Conservation (phyloP, 306 rosid genomes). For the Quercus suber region DNA sequence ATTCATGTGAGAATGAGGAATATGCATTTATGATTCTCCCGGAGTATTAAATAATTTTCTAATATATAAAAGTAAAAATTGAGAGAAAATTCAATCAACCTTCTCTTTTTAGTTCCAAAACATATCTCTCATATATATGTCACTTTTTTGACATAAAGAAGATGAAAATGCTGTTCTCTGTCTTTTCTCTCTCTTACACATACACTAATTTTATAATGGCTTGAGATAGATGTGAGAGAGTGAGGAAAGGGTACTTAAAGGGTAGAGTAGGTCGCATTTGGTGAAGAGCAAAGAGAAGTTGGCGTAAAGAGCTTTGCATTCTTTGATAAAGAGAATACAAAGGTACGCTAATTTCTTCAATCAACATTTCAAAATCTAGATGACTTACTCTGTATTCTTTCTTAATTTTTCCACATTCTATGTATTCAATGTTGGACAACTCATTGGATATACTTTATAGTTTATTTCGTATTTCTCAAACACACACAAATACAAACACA, state of each 20-base stretch:
- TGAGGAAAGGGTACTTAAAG: constrained; percentile 16
- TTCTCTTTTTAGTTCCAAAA: too few relatives aligned
- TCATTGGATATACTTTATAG: too few relatives aligned
- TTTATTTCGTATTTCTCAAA: too few relatives aligned
- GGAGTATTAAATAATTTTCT: too few relatives aligned
- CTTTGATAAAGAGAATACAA: background rate
- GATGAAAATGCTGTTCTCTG: background rate
- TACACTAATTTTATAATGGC: background rate
- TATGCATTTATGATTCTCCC: too few relatives aligned
- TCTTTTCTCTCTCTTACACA: background rate
- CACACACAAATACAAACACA: too few relatives aligned
- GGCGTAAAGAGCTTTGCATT: constrained; percentile 16
- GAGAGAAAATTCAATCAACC: too few relatives aligned
- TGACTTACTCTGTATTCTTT: background rate
- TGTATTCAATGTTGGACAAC: background rate
- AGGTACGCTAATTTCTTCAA: constrained; percentile 17
- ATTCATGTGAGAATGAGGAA: too few relatives aligned
- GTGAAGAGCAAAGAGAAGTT: background rate
- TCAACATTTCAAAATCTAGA: background rate
- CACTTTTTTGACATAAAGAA: background rate
- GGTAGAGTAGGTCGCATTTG: constrained; percentile 1
- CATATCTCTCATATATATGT: background rate
- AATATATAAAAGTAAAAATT: too few relatives aligned
- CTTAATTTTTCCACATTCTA: background rate
- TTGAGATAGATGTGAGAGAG: background rate